Base-by-base conservation (phyloP, 2,329 filamentous ascomycete genomes). In the Delphinella strobiligena region DNA sequence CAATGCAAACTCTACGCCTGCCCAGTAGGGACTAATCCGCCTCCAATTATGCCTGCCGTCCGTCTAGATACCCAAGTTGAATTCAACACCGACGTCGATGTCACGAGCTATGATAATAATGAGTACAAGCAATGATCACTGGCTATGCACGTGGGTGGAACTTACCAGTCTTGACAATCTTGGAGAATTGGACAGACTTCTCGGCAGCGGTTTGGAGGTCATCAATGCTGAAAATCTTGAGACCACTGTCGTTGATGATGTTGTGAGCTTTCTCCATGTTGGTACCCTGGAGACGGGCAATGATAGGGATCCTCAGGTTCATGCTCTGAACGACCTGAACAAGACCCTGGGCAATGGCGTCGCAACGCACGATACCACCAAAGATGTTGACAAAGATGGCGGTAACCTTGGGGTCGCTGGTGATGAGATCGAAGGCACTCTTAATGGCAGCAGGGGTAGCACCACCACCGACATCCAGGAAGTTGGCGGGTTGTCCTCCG, bases 301-400 rank as follows among this genome's bases (percentile, higher is more conserved):
- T 89, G 63, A 98, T 93, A 55, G 91, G 91, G 51, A 91, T 91
- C 67, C 91, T 82, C 56, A 98, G 78, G 72, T 94, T 88, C 74
- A 98, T 88, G 57, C 78, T 78, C 71, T 94, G 76, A 47, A 91
- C 91, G 42, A 94, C 93, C 62, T 85, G 81, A 71, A 98, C 93
- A 54, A 98, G 74, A 59, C 91, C 91, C 66, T 88, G 82, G 51
- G 91, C 91, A 61, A 98, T 98, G 58, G 85, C 87, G 63, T 98
- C 91, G 63, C 91, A 98, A 57, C 91, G 80, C 53, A 98, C 91
- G 54, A 98, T 98, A 69, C 91, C 91, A 61, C 91, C 91, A 61
- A 98, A 98, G 66, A 98, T 98, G 78, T 98, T 98, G 72, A 98
- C 91, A 55, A 98, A 98, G 70, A 98, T 91, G 57, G 91, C 91